These are phyloP conservation scores for Barbarea vulgaris DNA, from an alignment of 345 rosid species.

Conservation along the genomic window DNA sequence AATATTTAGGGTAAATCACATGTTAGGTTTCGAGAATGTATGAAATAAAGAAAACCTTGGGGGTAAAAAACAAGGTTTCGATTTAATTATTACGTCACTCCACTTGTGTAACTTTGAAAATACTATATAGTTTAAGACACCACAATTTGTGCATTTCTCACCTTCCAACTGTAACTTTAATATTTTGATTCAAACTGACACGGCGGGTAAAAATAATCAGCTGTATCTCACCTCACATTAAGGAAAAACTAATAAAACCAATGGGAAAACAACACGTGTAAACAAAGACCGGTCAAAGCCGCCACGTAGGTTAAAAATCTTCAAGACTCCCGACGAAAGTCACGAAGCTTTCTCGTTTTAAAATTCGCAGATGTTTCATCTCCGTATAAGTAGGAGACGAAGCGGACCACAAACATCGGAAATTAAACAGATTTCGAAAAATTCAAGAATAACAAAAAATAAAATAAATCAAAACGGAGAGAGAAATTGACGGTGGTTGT, in stretches of 20 bases:
- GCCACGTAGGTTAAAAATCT: slow-evolving; percentile 35
- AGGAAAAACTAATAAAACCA: not conserved
- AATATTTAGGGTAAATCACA: not conserved
- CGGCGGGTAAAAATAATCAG: slow-evolving; percentile 38
- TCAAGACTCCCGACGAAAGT: slow-evolving; percentile 10
- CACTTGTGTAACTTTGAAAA: slow-evolving; percentile 23
- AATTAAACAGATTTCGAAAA: not conserved
- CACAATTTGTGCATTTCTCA: slow-evolving; percentile 44
- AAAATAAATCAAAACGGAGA: not conserved
- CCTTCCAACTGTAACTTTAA: slow-evolving; percentile 38
- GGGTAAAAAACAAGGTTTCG: not conserved
- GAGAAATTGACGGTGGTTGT: slow-evolving; percentile 19
- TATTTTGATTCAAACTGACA: slow-evolving; percentile 25
- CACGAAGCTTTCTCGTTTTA: slow-evolving; percentile 31
- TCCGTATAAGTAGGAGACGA: slow-evolving; percentile 41
- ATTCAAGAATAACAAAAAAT: not conserved
- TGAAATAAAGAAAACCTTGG: not conserved
- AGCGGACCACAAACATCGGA: slow-evolving; percentile 14
- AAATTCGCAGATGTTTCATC: slow-evolving; percentile 23
- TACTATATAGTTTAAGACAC: not conserved
- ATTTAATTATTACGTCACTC: slow-evolving; percentile 25
- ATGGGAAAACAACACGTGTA: not conserved
- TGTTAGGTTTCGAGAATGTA: not conserved
- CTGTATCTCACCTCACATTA: slow-evolving; percentile 4
- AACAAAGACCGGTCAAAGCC: slow-evolving; percentile 26